Evolutionary conservation across 2,329 filamentous ascomycete genomes (phyloP), one percentile per base, ranked within the genome.

Genomic region (Talaromyces amestolkiae): DNA sequence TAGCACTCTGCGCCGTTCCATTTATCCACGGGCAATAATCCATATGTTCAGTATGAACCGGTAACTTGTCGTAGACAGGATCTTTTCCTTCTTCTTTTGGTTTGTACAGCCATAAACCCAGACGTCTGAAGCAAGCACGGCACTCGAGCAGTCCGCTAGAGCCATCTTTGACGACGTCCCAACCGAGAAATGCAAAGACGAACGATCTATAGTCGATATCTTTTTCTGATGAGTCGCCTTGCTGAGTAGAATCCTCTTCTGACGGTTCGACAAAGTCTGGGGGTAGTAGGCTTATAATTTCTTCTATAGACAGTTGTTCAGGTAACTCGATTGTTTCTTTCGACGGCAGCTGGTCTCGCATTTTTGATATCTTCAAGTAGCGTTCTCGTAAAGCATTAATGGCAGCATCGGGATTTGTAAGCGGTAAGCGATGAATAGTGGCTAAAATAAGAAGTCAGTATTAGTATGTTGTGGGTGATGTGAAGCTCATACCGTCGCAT

Each of bases 31-130:
- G 91, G 70, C 91, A 95, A 73, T 93, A 95, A 72, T 92, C 91
- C 67, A 92, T 87, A 76, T 95, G 91, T 75, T 93, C 90, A 5
- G 84, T 83, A 1, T 89, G 78, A 4, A 88, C 87, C 72, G 94
- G 88, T 1, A 95, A 82, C 64, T 86, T 84, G 5, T 73, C 72
- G 63, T 77, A 78, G 9, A 79, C 70, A 13, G 75, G 69, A 0
- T 70, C 63, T 15, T 73, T 74, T 17, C 76, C 78, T 35, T 90
- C 85, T 71, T 87, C 86, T 76, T 89, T 93, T 76, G 88, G 89
- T 72, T 88, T 90, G 76, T 96, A 98, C 82, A 99, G 90, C 95
- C 95, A 99, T 2, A 99, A 83, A 0, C 95, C 95, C 0, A 98
- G 83, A 1, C 93, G 88, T 66, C 95, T 88, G 73, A 96, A 91